Conservation (phyloP, 2,329 filamentous ascomycete species). For the Diaporthe citri region DNA sequence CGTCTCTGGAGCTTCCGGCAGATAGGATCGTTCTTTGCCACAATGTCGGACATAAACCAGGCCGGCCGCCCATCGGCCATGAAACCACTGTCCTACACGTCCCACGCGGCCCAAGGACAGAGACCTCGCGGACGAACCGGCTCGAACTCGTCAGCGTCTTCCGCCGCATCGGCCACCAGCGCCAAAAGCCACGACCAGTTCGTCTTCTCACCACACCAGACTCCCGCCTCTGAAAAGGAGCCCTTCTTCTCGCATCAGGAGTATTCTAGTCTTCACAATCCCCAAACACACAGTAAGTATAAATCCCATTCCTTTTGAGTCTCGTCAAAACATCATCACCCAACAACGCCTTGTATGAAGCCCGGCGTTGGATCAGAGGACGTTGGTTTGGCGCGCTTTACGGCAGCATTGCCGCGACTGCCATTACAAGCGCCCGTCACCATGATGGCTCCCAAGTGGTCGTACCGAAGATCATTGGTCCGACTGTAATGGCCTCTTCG, state of each 20-base stretch:
- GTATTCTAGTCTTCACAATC: constrained; percentile 12
- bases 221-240: constrained; percentile 45
- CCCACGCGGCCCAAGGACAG: constrained; percentile 9
- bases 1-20: neutral
- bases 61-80: constrained; percentile 46
- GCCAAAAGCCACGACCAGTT: constrained; percentile 50
- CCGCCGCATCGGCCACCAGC: constrained; percentile 44
- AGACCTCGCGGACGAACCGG: constrained; percentile 42
- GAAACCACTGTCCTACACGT: constrained; percentile 50
- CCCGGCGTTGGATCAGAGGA: neutral
- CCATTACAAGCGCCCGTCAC: constrained; percentile 19
- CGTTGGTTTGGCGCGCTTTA: neutral
- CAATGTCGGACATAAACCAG: constrained; percentile 27
- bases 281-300: constrained; percentile 19
- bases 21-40: neutral
- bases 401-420: constrained; percentile 19
- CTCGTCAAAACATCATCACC: neutral
- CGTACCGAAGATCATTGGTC: constrained; percentile 2
- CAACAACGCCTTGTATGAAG: neutral
- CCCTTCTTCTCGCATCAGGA: constrained; percentile 35
- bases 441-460: neutral
- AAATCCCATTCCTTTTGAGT: neutral
- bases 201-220: constrained; percentile 52
- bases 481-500: neutral
- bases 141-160: constrained; percentile 61